Evolutionary conservation across 306 rosid genomes (phyloP), one percentile per base, ranked within the genome.

Genomic region (Inga leiocalycina): DNA sequence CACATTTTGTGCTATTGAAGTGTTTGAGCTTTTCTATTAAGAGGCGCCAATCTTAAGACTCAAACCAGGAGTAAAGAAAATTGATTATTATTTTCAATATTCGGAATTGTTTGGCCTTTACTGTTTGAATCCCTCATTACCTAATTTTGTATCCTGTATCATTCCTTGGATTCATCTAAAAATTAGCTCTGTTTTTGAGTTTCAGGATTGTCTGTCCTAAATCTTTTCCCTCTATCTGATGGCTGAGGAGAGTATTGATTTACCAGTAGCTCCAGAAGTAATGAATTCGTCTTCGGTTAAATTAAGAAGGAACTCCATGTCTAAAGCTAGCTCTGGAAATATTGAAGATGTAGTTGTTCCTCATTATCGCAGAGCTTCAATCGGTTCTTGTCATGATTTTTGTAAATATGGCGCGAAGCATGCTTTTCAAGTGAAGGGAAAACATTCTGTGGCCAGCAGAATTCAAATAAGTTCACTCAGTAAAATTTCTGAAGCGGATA

Each of bases 361-460:
- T 57, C 88, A 34, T 84, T 94, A 94, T 87, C 97, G 89, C 77
- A 89, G 97, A 87, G 94, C 94, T 68, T 92, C 97, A 39, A 82
- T 90, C 3, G 97, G 97, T 71, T 97, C 99, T 57, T 97, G 99
- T 88, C 99, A 97, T 78, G 98, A 97, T 79, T 17, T 87, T 37
- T 97, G 99, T 84, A 97, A 94, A 85, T 91, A 83, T 81, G 99
- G 98, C 70, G 37, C 75, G 83, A 78, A 84, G 76, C 88, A 88
- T 39, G 88, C 68, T 48, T 19, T 65, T 24, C 90, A 82, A 34
- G 74, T 8, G 66, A 91, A 88, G 87, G 88, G 79, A 57, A 89
- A 88, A 80, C 80, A 27, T n/a, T 85, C 91, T 12, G 30, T 85
- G 41, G 83, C 78, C 64, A 73, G 84, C 81, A 83, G 87, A 81